Base-by-base conservation (phyloP, 768 basidiomycete genomes). In the Pulveroboletus frians region DNA sequence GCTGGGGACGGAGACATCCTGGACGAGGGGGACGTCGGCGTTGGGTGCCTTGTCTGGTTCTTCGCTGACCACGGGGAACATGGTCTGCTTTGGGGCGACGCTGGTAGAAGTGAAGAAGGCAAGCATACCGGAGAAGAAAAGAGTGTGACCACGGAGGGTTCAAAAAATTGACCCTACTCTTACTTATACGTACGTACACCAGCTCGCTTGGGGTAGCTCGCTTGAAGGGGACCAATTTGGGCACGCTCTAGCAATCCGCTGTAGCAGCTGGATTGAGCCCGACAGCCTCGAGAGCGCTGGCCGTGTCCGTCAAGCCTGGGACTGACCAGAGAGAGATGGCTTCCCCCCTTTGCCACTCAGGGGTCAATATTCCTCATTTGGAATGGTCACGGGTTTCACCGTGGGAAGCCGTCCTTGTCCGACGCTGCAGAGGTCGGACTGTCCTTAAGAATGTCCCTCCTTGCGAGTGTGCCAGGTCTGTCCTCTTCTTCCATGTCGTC, bases 401-500 rank as follows among this genome's bases (percentile, higher is more conserved):
- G 57, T 62, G 56, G 29, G 53, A 55, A 51, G 8, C 3, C 0
- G 9, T 13, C 30, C 36, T 21, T 34, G 27, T 13, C 31, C 26
- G 1, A 26, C 4, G 6, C 42, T n/a, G 31, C 13, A 6, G 31
- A 7, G 7, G 2, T 31, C 7, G 13, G 30, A 31, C 30, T 11
- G 30, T 3, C 32, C 35, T 37, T 13, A 14, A 21, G 3, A 8
- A 65, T 83, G 80, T 76, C 79, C 58, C 71, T 80, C 58, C 58
- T 63, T 55, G 50, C 63, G 38, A 69, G 64, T 52, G 56, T 64
- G 46, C 60, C 69, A 53, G 63, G 74, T 75, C 31, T 45, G 60
- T 52, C 27, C 5, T 3, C 41, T 35, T 5, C 1, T 11, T 43
- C 32, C 77, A 71, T n/a, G n/a, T n/a, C n/a, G n/a, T n/a, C n/a